phyloP scores from a whole-genome alignment of 306 rosid species.

The Abrus pulchellus region DNA sequence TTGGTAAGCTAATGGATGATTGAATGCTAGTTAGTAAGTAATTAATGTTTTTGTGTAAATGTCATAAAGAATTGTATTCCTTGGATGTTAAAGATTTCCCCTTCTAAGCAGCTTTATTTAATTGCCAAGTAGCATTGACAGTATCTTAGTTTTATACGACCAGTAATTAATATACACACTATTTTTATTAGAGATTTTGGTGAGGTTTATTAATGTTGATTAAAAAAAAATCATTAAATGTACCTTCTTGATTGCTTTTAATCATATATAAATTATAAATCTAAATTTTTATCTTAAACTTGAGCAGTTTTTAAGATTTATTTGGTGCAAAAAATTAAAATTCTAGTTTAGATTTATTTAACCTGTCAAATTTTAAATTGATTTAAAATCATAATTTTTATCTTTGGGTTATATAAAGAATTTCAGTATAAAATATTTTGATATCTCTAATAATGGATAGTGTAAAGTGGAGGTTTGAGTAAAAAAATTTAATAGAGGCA shows the following conservation, averaged over 20 bases:
- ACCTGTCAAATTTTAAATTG: background rate
- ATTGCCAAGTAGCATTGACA: background rate
- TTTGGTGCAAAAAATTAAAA: background rate
- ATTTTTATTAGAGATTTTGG: too few relatives aligned
- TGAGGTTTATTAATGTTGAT: too few relatives aligned
- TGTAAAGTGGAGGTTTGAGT: too few relatives aligned
- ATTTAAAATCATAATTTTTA: background rate
- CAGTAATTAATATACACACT: too few relatives aligned
- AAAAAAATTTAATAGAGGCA: too few relatives aligned
- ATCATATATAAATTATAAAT: background rate
- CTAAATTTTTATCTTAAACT: too few relatives aligned
- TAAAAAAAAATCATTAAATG: too few relatives aligned
- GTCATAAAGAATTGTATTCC: constrained; percentile 4
- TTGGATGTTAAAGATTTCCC: background rate
- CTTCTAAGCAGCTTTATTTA: background rate
- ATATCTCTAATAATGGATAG: background rate
- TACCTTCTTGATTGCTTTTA: background rate
- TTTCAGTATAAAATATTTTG: background rate
- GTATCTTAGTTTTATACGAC: background rate
- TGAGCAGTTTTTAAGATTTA: too few relatives aligned
- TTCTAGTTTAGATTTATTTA: background rate
- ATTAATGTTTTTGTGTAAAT: constrained; percentile 37
- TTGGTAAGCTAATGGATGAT: constrained; percentile 41
- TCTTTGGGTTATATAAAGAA: background rate
- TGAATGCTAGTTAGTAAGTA: constrained; percentile 26